Evolutionary conservation across 176 grass and related monocot genomes (phyloP).

Genomic region (Dendrocalamus sinicus): DNA sequence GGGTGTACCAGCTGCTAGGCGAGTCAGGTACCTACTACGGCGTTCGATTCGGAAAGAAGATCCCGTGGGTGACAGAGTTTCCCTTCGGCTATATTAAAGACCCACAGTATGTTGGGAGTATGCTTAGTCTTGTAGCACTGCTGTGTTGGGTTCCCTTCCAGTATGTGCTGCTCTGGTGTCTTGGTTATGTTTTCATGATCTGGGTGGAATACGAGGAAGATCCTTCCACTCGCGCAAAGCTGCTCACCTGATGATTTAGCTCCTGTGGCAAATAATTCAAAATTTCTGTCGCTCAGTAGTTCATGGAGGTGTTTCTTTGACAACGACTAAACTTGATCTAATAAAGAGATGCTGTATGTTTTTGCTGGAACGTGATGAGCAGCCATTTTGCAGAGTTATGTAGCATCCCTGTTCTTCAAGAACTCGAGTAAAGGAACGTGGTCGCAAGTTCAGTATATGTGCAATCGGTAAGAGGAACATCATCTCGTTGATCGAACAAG

Average conservation of each 20-base stretch:
- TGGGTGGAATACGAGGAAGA: slow-evolving; percentile 79
- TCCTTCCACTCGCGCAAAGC: slow-evolving; percentile 68
- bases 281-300: not conserved
- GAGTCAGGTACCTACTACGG: slow-evolving; percentile 92
- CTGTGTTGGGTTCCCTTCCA: slow-evolving; percentile 75
- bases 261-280: not conserved
- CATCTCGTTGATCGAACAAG: no score
- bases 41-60: slow-evolving; percentile 67
- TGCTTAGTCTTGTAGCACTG: slow-evolving; percentile 69
- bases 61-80: slow-evolving; percentile 82
- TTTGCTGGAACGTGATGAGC: not conserved
- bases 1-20: slow-evolving; percentile 92
- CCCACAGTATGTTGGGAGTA: slow-evolving; percentile 84
- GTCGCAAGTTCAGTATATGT: not conserved
- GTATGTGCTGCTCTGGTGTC: slow-evolving; percentile 76
- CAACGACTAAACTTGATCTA: not conserved
- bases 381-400: not conserved
- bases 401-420: not conserved
- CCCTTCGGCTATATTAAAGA: slow-evolving; percentile 93
- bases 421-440: not conserved
- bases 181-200: slow-evolving; percentile 87
- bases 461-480: not conserved
- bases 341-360: not conserved
- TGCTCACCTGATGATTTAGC: slow-evolving; percentile 41
- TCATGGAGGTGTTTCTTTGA: not conserved